Evolutionary conservation across 2,329 filamentous ascomycete species (phyloP).

Genomic region (Aureobasidium musti): DNA sequence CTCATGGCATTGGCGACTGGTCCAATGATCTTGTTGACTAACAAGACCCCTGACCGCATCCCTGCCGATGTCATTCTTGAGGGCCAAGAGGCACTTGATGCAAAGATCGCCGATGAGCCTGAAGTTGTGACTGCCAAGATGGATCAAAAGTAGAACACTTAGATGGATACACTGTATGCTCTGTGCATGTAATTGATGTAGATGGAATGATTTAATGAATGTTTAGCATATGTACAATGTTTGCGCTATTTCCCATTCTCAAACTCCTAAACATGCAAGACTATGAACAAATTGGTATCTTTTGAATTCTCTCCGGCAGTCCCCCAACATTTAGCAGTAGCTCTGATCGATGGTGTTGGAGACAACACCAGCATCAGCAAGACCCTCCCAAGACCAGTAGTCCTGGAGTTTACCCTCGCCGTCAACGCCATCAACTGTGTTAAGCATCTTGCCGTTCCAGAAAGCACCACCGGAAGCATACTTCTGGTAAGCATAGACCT

Average conservation of each 20-base stretch:
- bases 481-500: slow-evolving; percentile 41
- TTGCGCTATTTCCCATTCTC: not conserved
- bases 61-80: slow-evolving; percentile 33
- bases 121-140: slow-evolving; percentile 17
- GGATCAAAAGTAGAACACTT: not conserved
- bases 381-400: slow-evolving; percentile 31
- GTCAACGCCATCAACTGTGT: slow-evolving; percentile 25
- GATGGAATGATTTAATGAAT: not conserved
- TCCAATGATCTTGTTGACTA: slow-evolving; percentile 42
- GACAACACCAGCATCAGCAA: slow-evolving; percentile 29
- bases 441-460: slow-evolving; percentile 33
- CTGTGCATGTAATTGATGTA: not conserved
- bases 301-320: not conserved
- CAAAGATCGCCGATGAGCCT: slow-evolving; percentile 18
- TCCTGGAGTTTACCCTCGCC: slow-evolving; percentile 32
- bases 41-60: slow-evolving; percentile 41
- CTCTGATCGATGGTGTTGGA: slow-evolving; percentile 20
- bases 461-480: slow-evolving; percentile 40
- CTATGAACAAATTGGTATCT: not conserved
- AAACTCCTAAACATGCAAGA: not conserved
- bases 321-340: slow-evolving; percentile 25
- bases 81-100: slow-evolving; percentile 19
- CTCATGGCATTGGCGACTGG: slow-evolving; percentile 39
- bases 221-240: not conserved
- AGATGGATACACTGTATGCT: not conserved